Evolutionary conservation across 768 basidiomycete species (phyloP).

Genomic region (Podaxis pistillaris): DNA sequence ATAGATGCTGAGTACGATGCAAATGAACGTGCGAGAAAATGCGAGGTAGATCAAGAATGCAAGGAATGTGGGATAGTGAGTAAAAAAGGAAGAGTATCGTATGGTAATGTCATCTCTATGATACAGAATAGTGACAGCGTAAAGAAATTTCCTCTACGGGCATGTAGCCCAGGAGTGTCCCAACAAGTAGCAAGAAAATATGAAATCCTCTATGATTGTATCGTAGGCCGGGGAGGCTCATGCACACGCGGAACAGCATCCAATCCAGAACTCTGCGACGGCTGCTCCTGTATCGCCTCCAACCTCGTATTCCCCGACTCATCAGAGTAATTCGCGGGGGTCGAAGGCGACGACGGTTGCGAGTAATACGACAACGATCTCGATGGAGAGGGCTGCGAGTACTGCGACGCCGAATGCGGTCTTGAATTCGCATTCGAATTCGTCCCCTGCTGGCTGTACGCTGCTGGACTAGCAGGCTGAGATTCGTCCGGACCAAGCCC

Average conservation of each 20-base stretch:
- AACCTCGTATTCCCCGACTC: not conserved
- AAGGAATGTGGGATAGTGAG: conserved; percentile 11
- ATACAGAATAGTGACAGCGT: conserved; percentile 9
- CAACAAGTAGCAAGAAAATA: conserved; percentile 7
- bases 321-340: conserved; percentile 10
- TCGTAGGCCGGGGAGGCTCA: not conserved
- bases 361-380: conserved; percentile 1
- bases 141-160: conserved; percentile 11
- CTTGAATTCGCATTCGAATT: not conserved
- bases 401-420: conserved; percentile 12
- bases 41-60: not conserved
- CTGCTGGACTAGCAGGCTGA: conserved; percentile 2
- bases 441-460: not conserved
- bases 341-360: conserved; percentile 11
- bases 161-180: conserved; percentile 1
- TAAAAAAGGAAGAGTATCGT: conserved; percentile 2
- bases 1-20: not conserved
- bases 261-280: conserved; percentile 14
- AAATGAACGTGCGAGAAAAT: conserved; percentile 1
- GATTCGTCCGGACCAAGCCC: conserved; percentile 1
- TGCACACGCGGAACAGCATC: not conserved
- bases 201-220: conserved; percentile 1
- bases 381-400: conserved; percentile 1
- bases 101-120: conserved; percentile 1
- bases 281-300: conserved; percentile 3